phyloP scores from a whole-genome alignment of 176 grass and related monocot genomes.

The Oryza brachyantha region DNA sequence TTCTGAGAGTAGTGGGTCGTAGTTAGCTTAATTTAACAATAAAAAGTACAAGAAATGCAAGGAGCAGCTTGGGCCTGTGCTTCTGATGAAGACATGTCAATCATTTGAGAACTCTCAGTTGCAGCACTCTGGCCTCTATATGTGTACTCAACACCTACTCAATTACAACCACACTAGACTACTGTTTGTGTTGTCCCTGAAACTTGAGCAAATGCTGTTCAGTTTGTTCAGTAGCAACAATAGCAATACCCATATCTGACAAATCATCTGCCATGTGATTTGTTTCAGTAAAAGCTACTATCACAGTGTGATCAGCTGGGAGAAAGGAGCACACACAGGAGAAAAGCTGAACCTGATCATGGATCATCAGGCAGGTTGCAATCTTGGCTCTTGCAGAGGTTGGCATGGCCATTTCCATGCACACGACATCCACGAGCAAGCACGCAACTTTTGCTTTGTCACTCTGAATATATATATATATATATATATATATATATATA shows the following conservation, averaged over 20 bases:
- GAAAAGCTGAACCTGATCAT: neutral
- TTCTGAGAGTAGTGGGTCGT: neutral
- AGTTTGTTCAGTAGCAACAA: neutral
- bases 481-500: no score
- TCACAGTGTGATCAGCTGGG: neutral
- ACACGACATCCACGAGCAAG: conserved; percentile 16
- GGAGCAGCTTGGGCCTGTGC: neutral
- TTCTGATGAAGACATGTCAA: neutral
- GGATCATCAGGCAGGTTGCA: neutral
- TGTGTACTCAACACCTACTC: neutral
- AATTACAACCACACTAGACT: neutral
- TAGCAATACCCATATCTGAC: neutral
- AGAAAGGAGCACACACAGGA: neutral
- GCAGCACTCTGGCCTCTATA: neutral
- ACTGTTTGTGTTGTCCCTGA: neutral
- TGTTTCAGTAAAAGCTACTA: neutral
- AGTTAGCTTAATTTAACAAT: neutral
- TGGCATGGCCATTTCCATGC: neutral
- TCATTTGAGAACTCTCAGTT: neutral
- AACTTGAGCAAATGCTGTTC: neutral
- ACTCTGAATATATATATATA: no score
- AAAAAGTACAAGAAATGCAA: neutral
- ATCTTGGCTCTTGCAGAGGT: neutral
- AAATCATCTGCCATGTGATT: neutral
- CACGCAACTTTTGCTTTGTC: neutral